A percentile compares a stretch with the other conserved stretches of the same genome.
Evolutionary conservation across 768 basidiomycete species (phyloP).

Genomic region (Lactifluus pinguis): DNA sequence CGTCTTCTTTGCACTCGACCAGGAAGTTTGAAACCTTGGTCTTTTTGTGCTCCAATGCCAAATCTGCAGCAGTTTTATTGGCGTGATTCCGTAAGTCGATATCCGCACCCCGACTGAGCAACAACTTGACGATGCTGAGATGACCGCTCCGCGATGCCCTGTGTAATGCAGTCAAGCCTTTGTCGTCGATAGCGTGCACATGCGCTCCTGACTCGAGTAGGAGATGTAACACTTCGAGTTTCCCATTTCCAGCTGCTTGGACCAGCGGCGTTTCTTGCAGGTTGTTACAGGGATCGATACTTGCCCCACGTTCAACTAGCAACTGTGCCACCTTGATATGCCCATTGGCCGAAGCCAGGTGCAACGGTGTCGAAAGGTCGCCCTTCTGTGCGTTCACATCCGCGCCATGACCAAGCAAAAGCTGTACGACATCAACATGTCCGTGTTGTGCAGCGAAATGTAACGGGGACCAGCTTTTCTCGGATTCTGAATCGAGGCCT

Average conservation of each 20-base stretch:
- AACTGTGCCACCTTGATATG: neutral
- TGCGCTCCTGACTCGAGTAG: no score
- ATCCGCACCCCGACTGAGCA: neutral
- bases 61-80: neutral
- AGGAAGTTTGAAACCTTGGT: neutral
- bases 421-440: neutral
- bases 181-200: no score
- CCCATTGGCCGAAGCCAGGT: neutral
- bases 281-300: neutral
- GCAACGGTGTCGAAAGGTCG: neutral
- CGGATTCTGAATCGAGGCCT: neutral
- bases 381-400: no score
- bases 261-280: neutral
- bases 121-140: neutral
- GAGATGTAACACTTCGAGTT: neutral
- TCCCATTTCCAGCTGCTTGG: neutral
- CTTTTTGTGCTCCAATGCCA: neutral
- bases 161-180: neutral
- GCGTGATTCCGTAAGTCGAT: neutral
- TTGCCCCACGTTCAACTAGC: neutral
- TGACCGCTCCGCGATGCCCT: neutral
- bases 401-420: no score
- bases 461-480: neutral
- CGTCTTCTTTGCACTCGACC: neutral
- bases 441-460: neutral